Percentiles rank a stretch among this genome's conserved stretches.
These are phyloP conservation scores for Xanthoceras sorbifolium DNA, from an alignment of 345 rosid species.

Conservation along the genomic window DNA sequence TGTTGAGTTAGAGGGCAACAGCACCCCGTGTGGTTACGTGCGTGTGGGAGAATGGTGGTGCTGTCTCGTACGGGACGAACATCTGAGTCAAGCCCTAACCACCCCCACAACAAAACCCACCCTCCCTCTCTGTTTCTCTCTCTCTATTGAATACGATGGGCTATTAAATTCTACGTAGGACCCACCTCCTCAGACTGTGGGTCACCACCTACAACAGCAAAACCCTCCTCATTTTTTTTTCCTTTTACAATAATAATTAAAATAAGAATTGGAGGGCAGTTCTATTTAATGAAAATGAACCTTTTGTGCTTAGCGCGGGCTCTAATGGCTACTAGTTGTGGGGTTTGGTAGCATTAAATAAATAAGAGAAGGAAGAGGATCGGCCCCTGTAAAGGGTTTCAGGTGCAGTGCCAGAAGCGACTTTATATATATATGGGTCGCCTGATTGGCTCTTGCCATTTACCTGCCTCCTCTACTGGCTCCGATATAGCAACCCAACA, in stretches of 20 bases:
- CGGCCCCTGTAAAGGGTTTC: neutral
- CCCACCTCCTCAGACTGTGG: neutral
- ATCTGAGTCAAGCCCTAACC: slow-evolving; percentile 14
- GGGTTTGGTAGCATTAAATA: slow-evolving; percentile 14
- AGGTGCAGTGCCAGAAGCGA: neutral
- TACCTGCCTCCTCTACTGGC: neutral
- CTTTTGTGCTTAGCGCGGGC: neutral
- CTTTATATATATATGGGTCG: neutral
- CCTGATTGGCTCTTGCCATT: neutral
- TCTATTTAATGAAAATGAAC: neutral
- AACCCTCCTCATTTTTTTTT: neutral
- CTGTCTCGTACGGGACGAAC: slow-evolving; percentile 33
- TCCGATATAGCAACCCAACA: slow-evolving; percentile 2
- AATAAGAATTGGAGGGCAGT: neutral
- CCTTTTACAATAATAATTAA: neutral
- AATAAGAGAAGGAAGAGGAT: neutral
- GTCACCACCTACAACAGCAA: too few relatives aligned
- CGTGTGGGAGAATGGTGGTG: slow-evolving; percentile 20
- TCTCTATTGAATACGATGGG: neutral
- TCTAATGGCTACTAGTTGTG: neutral
- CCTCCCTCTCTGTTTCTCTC: neutral
- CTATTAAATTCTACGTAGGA: slow-evolving; percentile 20
- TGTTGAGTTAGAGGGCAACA: slow-evolving; percentile 23
- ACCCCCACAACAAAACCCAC: neutral
- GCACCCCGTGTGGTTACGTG: slow-evolving; percentile 33